Conservation (phyloP, 2,329 filamentous ascomycete species). For the Aspergillus pseudotamarii region DNA sequence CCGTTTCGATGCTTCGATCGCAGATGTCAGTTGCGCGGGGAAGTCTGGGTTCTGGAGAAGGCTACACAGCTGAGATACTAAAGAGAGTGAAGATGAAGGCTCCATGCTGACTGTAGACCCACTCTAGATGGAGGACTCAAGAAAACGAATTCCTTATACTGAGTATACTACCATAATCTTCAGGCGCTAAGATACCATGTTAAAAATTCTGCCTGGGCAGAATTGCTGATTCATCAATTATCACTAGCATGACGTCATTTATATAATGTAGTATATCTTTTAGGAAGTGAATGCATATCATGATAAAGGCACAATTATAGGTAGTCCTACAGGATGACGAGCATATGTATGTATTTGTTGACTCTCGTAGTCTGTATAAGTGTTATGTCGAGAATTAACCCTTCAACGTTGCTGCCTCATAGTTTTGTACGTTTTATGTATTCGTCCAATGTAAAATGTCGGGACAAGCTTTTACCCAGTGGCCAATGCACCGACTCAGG, state of each 20-base stretch:
- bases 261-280: not conserved
- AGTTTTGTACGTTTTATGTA: no score
- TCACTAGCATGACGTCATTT: not conserved
- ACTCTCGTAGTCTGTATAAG: not conserved
- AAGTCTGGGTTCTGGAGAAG: constrained; percentile 15
- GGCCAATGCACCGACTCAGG: no score
- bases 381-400: no score
- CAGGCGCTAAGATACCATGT: not conserved
- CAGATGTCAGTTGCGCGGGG: constrained; percentile 12
- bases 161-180: not conserved
- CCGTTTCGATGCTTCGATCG: not conserved
- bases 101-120: constrained; percentile 5
- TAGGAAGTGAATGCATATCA: not conserved
- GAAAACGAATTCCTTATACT: not conserved
- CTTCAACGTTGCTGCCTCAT: no score
- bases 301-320: not conserved
- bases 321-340: no score
- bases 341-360: not conserved
- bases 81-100: not conserved
- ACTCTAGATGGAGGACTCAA: not conserved
- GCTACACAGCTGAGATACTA: constrained; percentile 16
- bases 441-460: no score
- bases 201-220: constrained; percentile 20
- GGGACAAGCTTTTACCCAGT: no score
- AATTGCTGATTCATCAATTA: constrained; percentile 11